Conservation (phyloP, 2,329 filamentous ascomycete genomes). For the Epichloe sibirici region DNA sequence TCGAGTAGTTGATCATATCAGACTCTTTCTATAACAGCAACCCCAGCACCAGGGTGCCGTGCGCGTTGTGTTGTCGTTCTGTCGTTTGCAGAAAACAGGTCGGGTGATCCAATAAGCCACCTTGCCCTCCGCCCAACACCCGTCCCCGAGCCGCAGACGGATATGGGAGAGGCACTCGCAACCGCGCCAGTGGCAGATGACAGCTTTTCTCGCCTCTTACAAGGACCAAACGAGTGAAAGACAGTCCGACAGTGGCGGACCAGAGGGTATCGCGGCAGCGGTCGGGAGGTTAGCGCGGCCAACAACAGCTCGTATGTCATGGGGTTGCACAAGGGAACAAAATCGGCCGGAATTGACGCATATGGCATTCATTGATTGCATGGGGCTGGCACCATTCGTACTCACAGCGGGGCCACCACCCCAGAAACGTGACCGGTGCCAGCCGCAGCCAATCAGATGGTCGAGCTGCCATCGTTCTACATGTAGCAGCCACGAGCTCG, state of each 20-base stretch:
- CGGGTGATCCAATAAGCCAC: not conserved
- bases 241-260: not conserved
- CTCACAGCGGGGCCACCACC: not conserved
- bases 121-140: not conserved
- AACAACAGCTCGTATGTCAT: not conserved
- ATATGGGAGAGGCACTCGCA: not conserved
- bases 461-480: not conserved
- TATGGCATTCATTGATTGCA: not conserved
- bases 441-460: constrained; percentile 2
- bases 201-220: not conserved
- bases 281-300: not conserved
- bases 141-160: not conserved
- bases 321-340: not conserved
- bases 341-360: not conserved
- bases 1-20: constrained; percentile 44
- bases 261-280: not conserved
- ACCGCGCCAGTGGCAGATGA: not conserved
- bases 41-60: constrained; percentile 3
- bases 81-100: not conserved
- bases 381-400: not conserved
- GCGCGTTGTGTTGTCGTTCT: not conserved
- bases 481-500: no score
- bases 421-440: not conserved
- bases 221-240: not conserved
- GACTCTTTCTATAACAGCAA: constrained; percentile 1